Evolutionary conservation across 768 basidiomycete genomes (phyloP).

Genomic region (Gyrodon lividus): DNA sequence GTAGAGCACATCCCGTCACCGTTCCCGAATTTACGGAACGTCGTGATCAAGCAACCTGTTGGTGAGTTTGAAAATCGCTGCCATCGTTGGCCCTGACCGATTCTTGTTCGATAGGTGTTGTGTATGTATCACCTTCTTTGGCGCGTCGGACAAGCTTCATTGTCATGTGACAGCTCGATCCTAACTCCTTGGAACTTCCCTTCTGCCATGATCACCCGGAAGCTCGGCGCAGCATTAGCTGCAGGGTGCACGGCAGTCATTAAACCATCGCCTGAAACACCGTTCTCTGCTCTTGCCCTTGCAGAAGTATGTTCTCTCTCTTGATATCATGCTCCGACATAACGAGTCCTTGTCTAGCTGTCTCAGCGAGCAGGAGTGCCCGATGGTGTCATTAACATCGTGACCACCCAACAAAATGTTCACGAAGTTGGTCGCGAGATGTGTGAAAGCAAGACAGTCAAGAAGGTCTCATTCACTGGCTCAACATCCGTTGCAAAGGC

Average conservation of each 20-base stretch:
- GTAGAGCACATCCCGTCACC: conserved; percentile 83
- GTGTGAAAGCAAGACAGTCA: conserved; percentile 83
- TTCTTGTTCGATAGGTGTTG: conserved; percentile 37
- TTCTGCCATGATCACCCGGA: conserved; percentile 92
- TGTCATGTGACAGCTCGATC: conserved; percentile 53
- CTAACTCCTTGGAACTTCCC: conserved; percentile 94
- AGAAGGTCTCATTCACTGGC: conserved; percentile 91
- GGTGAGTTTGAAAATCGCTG: conserved; percentile 47
- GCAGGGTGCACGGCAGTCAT: conserved; percentile 96
- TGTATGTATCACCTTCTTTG: conserved; percentile 32
- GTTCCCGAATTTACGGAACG: conserved; percentile 66
- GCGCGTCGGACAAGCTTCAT: neutral
- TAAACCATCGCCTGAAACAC: conserved; percentile 94
- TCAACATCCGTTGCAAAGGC: conserved; percentile 80
- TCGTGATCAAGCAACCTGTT: conserved; percentile 92
- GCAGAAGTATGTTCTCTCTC: conserved; percentile 59
- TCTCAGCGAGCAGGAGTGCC: conserved; percentile 89
- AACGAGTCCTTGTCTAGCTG: conserved; percentile 45
- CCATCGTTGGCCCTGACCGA: conserved; percentile 33
- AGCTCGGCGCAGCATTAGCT: conserved; percentile 84
- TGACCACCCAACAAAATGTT: conserved; percentile 85
- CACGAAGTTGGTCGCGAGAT: conserved; percentile 89
- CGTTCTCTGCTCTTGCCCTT: conserved; percentile 88
- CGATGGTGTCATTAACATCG: conserved; percentile 91
- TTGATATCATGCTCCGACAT: neutral